Evolutionary conservation across 1,284 basidiomycete species (phyloP), one percentile per base, ranked within the genome.

Genomic region (Flammula alnicola): DNA sequence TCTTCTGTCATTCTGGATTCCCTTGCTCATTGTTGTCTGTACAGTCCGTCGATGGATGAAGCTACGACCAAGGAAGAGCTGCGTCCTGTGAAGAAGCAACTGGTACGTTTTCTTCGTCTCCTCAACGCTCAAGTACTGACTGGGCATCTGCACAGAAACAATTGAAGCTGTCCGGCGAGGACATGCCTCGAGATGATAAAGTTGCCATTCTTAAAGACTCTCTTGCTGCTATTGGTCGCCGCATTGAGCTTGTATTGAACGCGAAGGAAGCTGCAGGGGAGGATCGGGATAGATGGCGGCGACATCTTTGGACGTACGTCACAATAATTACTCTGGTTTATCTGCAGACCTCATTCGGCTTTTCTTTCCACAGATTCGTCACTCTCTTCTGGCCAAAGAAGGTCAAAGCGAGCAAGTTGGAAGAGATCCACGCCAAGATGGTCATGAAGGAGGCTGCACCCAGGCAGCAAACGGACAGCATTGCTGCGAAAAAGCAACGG

Each of bases 351-450:
- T 51, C 52, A 44, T n/a, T n/a, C n/a, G 38, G 43, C 53, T 23
- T 33, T 58, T 56, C 41, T 43, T 20, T 42, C 14, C 19, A 1
- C 58, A 93, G 90, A 35, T 96, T 96, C 59, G 92, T 95, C 27
- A 94, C 93, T 1, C 80, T 95, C 51, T 98, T 98, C 74, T 98
- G 95, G 95, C 95, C 95, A 3, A 93, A 95, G 74, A 93, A 95
- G 72, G 93, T 96, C 57, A 94, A 91, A 67, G 92, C 93, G 10
- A 83, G 82, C 14, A 95, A 95, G 69, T 75, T 96, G 33, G 91
- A 95, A 69, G 92, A 93, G 63, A 95, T 96, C 35, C 93, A 95
- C 62, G 88, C 90, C 12, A 95, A 95, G 73, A 92, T 96, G 85
- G 90, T 93, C 52, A 86, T 87, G 78, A 91, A 91, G 67, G 88